A percentile compares a stretch with the other conserved stretches of the same genome.
Conservation (phyloP, 1,284 basidiomycete species). For the Mycena citricolor region DNA sequence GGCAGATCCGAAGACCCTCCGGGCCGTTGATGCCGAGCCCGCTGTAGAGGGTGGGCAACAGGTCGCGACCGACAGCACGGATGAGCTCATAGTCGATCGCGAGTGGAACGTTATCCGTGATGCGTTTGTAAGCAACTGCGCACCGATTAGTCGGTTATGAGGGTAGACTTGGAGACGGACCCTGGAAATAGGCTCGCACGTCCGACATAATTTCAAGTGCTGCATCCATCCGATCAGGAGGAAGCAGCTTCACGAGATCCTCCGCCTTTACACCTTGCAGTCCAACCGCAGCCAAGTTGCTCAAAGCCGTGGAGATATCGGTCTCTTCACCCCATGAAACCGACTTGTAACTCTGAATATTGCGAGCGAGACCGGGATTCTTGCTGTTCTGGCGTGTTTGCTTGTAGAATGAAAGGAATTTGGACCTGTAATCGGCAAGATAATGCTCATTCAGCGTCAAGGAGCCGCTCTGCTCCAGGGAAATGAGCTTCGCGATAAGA, state of each 20-base stretch:
- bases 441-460: constrained; percentile 63
- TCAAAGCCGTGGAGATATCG: not conserved
- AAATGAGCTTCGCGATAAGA: constrained; percentile 50
- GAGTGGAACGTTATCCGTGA: constrained; percentile 61
- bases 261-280: constrained; percentile 38
- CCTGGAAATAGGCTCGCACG: constrained; percentile 73
- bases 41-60: constrained; percentile 37
- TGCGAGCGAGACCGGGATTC: constrained; percentile 30
- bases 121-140: constrained; percentile 68
- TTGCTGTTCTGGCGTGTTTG: constrained; percentile 37
- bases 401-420: constrained; percentile 53
- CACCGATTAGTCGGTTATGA: not conserved
- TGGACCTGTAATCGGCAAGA: constrained; percentile 53
- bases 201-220: constrained; percentile 68
- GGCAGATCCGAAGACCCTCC: constrained; percentile 49
- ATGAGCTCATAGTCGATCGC: constrained; percentile 66
- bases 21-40: constrained; percentile 47
- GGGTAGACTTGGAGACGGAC: constrained; percentile 32
- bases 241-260: constrained; percentile 54
- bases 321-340: not conserved
- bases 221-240: constrained; percentile 51
- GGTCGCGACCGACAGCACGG: constrained; percentile 43
- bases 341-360: constrained; percentile 28
- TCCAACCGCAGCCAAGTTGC: constrained; percentile 42
- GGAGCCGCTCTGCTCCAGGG: constrained; percentile 48